Evolutionary conservation across 2,329 filamentous ascomycete species (phyloP).

Genomic region (Ilyonectria robusta): DNA sequence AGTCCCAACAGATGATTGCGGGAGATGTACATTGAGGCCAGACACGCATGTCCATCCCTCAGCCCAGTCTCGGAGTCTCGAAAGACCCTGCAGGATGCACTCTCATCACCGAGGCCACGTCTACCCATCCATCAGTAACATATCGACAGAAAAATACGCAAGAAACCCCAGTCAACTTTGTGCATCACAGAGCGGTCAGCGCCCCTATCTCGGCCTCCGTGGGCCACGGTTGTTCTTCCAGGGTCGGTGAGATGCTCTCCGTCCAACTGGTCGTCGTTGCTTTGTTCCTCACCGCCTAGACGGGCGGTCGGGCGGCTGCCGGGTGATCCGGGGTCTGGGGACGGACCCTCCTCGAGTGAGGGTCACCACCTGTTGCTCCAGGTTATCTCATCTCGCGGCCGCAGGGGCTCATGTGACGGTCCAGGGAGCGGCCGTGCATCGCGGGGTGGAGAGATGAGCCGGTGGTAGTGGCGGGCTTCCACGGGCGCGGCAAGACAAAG

Average conservation of each 20-base stretch:
- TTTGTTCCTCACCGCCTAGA: constrained; percentile 46
- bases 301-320: constrained; percentile 38
- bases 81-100: constrained; percentile 31
- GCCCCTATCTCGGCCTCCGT: constrained; percentile 36
- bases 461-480: constrained; percentile 27
- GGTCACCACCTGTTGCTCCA: constrained; percentile 32
- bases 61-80: constrained; percentile 27
- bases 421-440: constrained; percentile 36
- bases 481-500: constrained; percentile 27
- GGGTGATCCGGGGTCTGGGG: constrained; percentile 38
- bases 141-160: constrained; percentile 17
- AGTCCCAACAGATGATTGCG: constrained; percentile 13
- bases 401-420: constrained; percentile 46
- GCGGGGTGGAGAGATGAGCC: constrained; percentile 26
- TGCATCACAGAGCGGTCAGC: constrained; percentile 38
- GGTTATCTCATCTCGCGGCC: constrained; percentile 43
- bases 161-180: constrained; percentile 28
- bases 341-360: constrained; percentile 28
- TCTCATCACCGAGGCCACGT: constrained; percentile 25
- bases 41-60: constrained; percentile 15
- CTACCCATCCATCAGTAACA: constrained; percentile 26
- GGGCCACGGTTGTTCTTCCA: constrained; percentile 32
- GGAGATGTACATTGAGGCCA: constrained; percentile 15
- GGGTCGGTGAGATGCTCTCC: constrained; percentile 38
- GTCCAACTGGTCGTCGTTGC: constrained; percentile 36